Conservation (phyloP, 805 yeast genomes). For the Saturnispora kantuleensis region DNA sequence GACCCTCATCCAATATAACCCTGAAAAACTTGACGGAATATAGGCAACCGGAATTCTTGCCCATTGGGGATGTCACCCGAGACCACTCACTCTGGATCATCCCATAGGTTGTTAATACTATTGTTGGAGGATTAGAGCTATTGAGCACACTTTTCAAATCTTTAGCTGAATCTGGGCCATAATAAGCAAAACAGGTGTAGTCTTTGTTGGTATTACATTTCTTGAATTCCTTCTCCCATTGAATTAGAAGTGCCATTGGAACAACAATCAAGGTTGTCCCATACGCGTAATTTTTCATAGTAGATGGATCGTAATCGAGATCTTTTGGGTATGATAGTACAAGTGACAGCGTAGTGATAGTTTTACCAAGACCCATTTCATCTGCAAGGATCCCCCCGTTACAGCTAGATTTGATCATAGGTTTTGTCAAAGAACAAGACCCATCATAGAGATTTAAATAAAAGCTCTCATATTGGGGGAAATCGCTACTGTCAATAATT, state of each 20-base stretch:
- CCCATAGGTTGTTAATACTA: slow-evolving; percentile 81
- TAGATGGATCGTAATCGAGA: slow-evolving; percentile 11
- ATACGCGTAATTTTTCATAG: slow-evolving; percentile 42
- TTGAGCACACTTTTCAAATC: slow-evolving; percentile 42
- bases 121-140: slow-evolving; percentile 43
- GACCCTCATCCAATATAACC: slow-evolving; percentile 77
- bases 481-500: neutral
- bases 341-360: slow-evolving; percentile 72
- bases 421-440: slow-evolving; percentile 59
- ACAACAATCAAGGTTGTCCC: slow-evolving; percentile 71
- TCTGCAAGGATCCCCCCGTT: slow-evolving; percentile 89
- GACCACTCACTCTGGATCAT: slow-evolving; percentile 72
- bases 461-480: slow-evolving; percentile 27
- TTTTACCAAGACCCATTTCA: slow-evolving; percentile 95
- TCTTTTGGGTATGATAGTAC: slow-evolving; percentile 58
- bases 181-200: slow-evolving; percentile 50
- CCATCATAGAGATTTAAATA: slow-evolving; percentile 78
- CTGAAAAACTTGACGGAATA: slow-evolving; percentile 68
- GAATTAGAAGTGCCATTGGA: slow-evolving; percentile 85
- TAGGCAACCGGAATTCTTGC: slow-evolving; percentile 35
- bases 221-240: slow-evolving; percentile 79
- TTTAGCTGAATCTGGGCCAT: slow-evolving; percentile 52
- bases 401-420: slow-evolving; percentile 48
- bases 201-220: slow-evolving; percentile 39
- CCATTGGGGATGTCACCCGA: slow-evolving; percentile 17